Base-by-base conservation (phyloP, 2,329 filamentous ascomycete genomes). In the Colletotrichum filicis region DNA sequence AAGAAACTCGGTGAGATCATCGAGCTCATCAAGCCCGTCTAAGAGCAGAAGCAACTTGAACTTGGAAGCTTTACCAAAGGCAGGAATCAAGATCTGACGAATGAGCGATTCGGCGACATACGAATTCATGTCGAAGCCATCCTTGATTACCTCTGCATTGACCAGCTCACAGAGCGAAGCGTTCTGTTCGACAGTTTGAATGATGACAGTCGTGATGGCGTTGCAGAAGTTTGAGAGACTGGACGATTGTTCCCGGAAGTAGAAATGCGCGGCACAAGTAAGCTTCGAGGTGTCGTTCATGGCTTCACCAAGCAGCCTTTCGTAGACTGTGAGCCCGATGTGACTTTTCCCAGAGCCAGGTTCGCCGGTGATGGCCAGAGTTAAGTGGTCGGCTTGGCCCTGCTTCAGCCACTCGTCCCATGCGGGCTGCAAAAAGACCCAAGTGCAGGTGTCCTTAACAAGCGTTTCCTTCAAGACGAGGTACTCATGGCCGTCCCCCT, bases 291-390 rank as follows among this genome's bases (percentile, higher is more conserved):
- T 28, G 19, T 80, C 77, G 0, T 75, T 74, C 0, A 57, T 30
- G 0, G 74, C 76, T 11, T 71, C 52, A 0, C 74, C 53, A 0
- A 66, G 57, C 2, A 80, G 62, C 9, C 66, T 76, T 46, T 79
- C 77, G n/a, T 78, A 72, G 0, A 80, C 26, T 0, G 71, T 65
- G 0, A 78, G 77, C 0, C 78, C 80, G 0, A 83, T 63, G 12
- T 80, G 78, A 16, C 80, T 81, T 49, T 84, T 84, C 0, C 82
- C 82, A 0, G 77, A 76, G 1, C 82, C 82, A 1, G 80, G 76
- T 0, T 74, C 63, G 2, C 79, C 80, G 0, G 74, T 73, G 4
- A 84, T 71, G n/a, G 78, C 79, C 1, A 84, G 75, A 0, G 82
- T 14, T 0, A 75, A 75, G 5, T 68, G 46, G 12, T 46, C 7